A percentile compares a stretch with the other conserved stretches of the same genome.
These are phyloP conservation scores for Fomitopsis betulina DNA, from an alignment of 1,284 basidiomycete species.

Conservation along the genomic window DNA sequence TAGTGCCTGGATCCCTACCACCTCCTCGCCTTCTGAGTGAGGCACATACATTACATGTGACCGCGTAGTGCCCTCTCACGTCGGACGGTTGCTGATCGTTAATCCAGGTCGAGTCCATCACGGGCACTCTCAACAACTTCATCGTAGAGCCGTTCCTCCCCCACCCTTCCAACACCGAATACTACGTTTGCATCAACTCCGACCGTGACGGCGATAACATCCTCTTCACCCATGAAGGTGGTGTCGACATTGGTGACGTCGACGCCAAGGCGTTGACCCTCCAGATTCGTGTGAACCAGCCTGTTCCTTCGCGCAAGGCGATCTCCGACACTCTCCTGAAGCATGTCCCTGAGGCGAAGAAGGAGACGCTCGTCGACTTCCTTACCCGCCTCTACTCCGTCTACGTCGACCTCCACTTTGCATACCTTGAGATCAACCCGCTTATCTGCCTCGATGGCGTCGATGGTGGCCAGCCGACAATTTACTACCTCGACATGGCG, in stretches of 20 bases:
- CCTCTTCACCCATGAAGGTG: conserved; percentile 98
- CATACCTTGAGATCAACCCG: conserved; percentile 99
- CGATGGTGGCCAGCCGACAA: conserved; percentile 69
- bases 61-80: neutral
- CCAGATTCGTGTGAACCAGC: conserved; percentile 71
- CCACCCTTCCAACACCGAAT: conserved; percentile 91
- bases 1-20: too few species aligned
- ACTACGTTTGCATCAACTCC: conserved; percentile 98
- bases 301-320: conserved; percentile 77
- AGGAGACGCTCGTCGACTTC: conserved; percentile 90
- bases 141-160: conserved; percentile 99
- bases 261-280: conserved; percentile 96
- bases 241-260: conserved; percentile 98
- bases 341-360: conserved; percentile 77
- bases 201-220: conserved; percentile 93
- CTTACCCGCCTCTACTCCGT: conserved; percentile 93
- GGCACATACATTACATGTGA: neutral
- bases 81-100: neutral
- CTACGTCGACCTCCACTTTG: conserved; percentile 97
- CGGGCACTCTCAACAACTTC: conserved; percentile 95
- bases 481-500: conserved; percentile 99
- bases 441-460: conserved; percentile 90
- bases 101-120: conserved; percentile 87
- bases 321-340: conserved; percentile 76
- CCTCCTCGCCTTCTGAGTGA: neutral